Conservation (phyloP, 805 yeast genomes). For the Hemisphaericaspora nanyangensis region DNA sequence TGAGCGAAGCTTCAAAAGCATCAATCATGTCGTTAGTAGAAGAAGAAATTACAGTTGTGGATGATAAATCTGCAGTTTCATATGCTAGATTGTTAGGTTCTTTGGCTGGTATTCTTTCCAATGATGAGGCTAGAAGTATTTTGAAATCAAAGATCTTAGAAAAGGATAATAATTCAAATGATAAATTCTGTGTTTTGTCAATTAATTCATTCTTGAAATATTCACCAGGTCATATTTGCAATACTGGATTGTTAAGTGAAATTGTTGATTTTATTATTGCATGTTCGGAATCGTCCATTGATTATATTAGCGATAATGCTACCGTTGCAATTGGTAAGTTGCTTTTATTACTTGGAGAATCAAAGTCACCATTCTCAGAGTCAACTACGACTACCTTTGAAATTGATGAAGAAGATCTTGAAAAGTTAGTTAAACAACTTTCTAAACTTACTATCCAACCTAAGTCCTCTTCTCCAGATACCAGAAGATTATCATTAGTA, state of each 20-base stretch:
- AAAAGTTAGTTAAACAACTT: slow-evolving; percentile 46
- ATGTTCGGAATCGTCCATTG: slow-evolving; percentile 39
- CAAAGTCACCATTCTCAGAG: slow-evolving; percentile 19
- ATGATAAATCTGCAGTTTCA: slow-evolving; percentile 65
- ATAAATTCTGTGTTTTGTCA: slow-evolving; percentile 63
- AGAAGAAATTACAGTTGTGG: slow-evolving; percentile 51
- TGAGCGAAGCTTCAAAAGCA: slow-evolving; percentile 69
- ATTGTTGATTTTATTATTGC: slow-evolving; percentile 46
- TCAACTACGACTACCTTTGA: slow-evolving; percentile 23
- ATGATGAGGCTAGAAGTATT: slow-evolving; percentile 61
- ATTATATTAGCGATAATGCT: slow-evolving; percentile 70
- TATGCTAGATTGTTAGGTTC: slow-evolving; percentile 80
- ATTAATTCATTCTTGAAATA: slow-evolving; percentile 77
- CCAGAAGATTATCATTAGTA: slow-evolving; percentile 76
- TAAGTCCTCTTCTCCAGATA: slow-evolving; percentile 60
- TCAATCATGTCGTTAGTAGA: slow-evolving; percentile 71
- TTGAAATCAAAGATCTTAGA: slow-evolving; percentile 56
- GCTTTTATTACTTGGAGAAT: slow-evolving; percentile 49
- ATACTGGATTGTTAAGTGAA: slow-evolving; percentile 46
- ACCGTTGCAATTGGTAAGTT: slow-evolving; percentile 79
- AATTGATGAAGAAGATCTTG: slow-evolving; percentile 39
- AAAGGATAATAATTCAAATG: slow-evolving; percentile 39
- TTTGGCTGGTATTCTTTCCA: slow-evolving; percentile 59
- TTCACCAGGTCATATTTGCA: slow-evolving; percentile 62
- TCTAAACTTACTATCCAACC: slow-evolving; percentile 51